Base-by-base conservation (phyloP, 352 stramenopile genomes). In the Pythium monospermum region DNA sequence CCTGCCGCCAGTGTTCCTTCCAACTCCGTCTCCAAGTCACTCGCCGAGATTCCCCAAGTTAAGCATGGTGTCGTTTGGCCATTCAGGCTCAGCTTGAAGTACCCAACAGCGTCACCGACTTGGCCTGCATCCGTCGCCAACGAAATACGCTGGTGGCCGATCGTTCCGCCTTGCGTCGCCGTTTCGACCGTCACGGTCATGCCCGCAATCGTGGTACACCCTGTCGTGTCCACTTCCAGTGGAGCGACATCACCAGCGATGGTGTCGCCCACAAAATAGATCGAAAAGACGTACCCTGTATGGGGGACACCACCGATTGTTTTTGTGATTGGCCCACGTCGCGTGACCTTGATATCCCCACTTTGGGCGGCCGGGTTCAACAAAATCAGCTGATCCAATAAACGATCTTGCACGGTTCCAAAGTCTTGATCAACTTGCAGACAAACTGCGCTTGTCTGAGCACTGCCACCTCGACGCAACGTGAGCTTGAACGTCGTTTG, bases 241-340 rank as follows among this genome's bases (percentile, higher is more conserved):
- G 40, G 53, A 0, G 79, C 64, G 5, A 98, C 75, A 61, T 98
- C 78, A 2, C 94, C 91, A 16, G 85, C 33, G 8, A 98, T 72
- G 2, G 60, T 59, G 5, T 70, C 58, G 18, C 95, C 95, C 18
- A 83, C 44, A 45, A 98, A 98, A 61, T 98, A 98, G 21, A 98
- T 68, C 13, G 76, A 88, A 57, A 96, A 98, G 0, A 94, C 67
- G 53, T 97, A 97, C 0, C 71, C 74, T 27, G 57, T 87, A 1
- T 66, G 53, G 4, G 72, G 67, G 21, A 71, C 66, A 41, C 44
- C 48, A 30, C 27, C 32, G 2, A 42, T 21, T 2, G 35, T 54
- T 0, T 31, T 32, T 4, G 47, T 66, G 0, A 76, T 45, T 3
- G 71, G 74, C 4, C 79, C 75, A 1, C 49, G 49, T 12, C 64